These are phyloP conservation scores for Auxenochlorella pyrenoidosa DNA, from an alignment of 139 green algal species.

Conservation along the genomic window DNA sequence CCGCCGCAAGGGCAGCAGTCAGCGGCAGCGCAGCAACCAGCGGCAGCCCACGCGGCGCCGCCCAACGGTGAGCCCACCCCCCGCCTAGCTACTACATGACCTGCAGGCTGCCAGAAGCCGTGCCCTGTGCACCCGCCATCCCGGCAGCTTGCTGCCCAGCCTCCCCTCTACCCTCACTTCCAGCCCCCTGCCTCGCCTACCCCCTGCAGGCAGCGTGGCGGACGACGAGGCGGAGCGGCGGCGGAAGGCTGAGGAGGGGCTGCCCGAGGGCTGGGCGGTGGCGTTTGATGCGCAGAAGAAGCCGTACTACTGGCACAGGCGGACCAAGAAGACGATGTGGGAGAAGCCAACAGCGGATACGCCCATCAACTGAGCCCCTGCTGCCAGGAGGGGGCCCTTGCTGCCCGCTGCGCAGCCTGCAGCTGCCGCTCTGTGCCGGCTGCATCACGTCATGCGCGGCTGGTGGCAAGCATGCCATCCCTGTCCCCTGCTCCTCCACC, in stretches of 20 bases:
- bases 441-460: too few relatives aligned
- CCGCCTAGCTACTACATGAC: too few relatives aligned
- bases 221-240: slow-evolving; percentile 3
- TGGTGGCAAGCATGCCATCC: too few relatives aligned
- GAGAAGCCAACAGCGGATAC: slow-evolving; percentile 68
- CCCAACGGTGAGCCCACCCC: not conserved
- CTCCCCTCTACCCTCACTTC: not conserved
- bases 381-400: not conserved
- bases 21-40: not conserved
- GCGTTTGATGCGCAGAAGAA: slow-evolving; percentile 67
- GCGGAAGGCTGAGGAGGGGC: slow-evolving; percentile 21
- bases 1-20: not conserved
- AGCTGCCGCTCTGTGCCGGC: too few relatives aligned
- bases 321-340: slow-evolving; percentile 82
- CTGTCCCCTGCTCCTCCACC: too few relatives aligned
- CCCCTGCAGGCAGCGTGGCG: not conserved
- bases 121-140: not conserved
- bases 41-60: not conserved
- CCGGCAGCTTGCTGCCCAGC: too few relatives aligned
- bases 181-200: not conserved
- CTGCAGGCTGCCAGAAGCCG: too few relatives aligned
- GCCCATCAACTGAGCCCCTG: slow-evolving; percentile 22
- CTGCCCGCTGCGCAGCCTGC: not conserved
- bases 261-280: slow-evolving; percentile 77
- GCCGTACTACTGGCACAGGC: slow-evolving; percentile 71